Base-by-base conservation (phyloP, 148 eudicot species). In the Rhododendron henanense region DNA sequence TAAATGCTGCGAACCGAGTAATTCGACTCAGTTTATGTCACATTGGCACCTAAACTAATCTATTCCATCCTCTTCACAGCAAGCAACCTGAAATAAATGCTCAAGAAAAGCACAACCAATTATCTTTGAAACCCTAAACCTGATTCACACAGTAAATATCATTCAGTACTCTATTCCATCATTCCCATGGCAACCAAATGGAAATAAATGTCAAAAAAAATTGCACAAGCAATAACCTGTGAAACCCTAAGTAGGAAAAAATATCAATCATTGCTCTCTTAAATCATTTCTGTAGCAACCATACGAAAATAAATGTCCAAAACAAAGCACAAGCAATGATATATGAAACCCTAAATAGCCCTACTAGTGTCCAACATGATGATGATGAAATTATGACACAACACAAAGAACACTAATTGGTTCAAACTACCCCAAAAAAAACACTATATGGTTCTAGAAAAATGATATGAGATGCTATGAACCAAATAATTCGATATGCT, bases 341-440 rank as follows among this genome's bases (percentile, higher is more conserved):
- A 57, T 4, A 16, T 3, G 28, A 59, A 83, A 76, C 88, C 88
- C 77, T 83, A 61, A 83, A 11, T 6, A 31, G 61, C 45, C 45
- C 45, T 41, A 41, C 45, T 41, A 41, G 8, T 41, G 45, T 41
- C 7, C 45, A 6, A 41, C 5, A 41, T 41, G 6, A 41, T 41
- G 44, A 5, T 39, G 45, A 41, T 5, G 45, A 41, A 41, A 6
- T 41, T 41, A 41, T 41, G 1, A 41, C 45, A 41, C 45, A 6
- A 41, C 6, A 41, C 45, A 41, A 41, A 41, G 6, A 41, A 41
- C 6, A 41, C 44, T 41, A 41, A 5, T 39, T 39, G 41, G 41
- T 39, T 39, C 41, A 39, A 39, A 39, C 4, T 39, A 39, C 41
- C 41, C 41, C 39, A 39, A 39, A 39, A 39, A 39, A 39, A 39